Evolutionary conservation across 2,329 filamentous ascomycete genomes (phyloP), one percentile per base, ranked within the genome.

Genomic region (Penicillium sp.): DNA sequence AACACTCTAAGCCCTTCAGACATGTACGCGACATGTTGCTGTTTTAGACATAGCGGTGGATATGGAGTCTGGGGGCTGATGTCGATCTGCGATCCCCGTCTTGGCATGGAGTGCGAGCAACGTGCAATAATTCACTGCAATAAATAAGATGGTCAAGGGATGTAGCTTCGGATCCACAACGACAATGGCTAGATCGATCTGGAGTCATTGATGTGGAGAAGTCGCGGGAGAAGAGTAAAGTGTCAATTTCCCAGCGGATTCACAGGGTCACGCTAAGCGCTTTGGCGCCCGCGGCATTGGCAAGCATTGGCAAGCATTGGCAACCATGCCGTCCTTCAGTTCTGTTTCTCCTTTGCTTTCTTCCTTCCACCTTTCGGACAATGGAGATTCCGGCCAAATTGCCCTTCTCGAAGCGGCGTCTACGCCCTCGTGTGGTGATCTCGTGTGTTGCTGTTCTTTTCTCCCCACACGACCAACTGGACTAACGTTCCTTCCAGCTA

Each of bases 381-480:
- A 54, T 54, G 51, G 50, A 47, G 34, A 25, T 54, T 15, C 61
- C 62, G 13, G 42, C 48, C 27, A 73, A 72, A 51, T 60, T 75
- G 47, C 71, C 71, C 29, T 75, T 76, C 59, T 73, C 71, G 13
- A 75, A 73, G 59, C 71, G 71, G 54, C 66, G 65, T 22, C 61
- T 76, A 30, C 63, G 65, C 32, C 67, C 70, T 51, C 70, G 66
- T 42, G 64, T 75, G 44, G 62, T 76, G 34, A 66, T 75, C 50
- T 75, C 73, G 72, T 76, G 53, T 54, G 69, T 65, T 18, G 16
- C 10, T 13, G 16, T 31, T 4, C 25, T 16, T 32, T 28, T 39
- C 36, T 28, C 37, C 14, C 33, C 13, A 10, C 8, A 34, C 35
- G 18, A 14, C n/a, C 36, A 13, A 35, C 34, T n/a, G 8, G 12